These are phyloP conservation scores for Caloboletus firmus DNA, from an alignment of 1,284 basidiomycete species.

Conservation along the genomic window DNA sequence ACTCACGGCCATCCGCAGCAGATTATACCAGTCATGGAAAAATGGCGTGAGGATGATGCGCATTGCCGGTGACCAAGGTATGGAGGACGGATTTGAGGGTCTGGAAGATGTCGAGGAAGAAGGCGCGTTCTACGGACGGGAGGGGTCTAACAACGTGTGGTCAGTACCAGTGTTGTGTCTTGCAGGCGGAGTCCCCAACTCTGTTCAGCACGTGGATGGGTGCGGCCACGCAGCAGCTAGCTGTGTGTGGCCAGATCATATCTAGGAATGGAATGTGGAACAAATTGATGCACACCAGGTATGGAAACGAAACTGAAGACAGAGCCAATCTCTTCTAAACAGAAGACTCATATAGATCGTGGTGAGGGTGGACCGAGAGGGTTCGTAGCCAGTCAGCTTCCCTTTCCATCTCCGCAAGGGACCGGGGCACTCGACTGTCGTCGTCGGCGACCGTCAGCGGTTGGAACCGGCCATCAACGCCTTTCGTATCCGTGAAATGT, in stretches of 20 bases:
- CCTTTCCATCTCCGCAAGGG: constrained; percentile 70
- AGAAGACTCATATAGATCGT: constrained; percentile 3
- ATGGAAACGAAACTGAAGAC: neutral
- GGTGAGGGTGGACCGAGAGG: constrained; percentile 41
- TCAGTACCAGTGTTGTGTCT: constrained; percentile 31
- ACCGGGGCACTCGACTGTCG: constrained; percentile 65
- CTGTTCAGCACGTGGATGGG: constrained; percentile 22
- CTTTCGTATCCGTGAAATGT: constrained; percentile 36
- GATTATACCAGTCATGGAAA: constrained; percentile 46
- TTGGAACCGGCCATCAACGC: constrained; percentile 25
- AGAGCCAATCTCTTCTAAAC: neutral
- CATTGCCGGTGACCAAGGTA: constrained; percentile 34
- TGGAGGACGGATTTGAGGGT: constrained; percentile 47
- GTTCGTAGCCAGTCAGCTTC: constrained; percentile 68
- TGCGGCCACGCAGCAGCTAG: constrained; percentile 28
- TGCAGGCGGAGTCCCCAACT: constrained; percentile 17
- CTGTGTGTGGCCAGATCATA: constrained; percentile 25
- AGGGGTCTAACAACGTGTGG: constrained; percentile 9
- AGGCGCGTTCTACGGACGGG: constrained; percentile 22
- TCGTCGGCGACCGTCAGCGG: constrained; percentile 65
- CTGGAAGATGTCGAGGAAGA: constrained; percentile 44
- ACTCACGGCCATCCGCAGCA: constrained; percentile 42
- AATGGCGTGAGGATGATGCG: constrained; percentile 48
- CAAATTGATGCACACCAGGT: constrained; percentile 8
- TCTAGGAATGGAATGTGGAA: constrained; percentile 19